Base-by-base conservation (phyloP, 164 flowering plant genomes). In the Magnolia officinalis region DNA sequence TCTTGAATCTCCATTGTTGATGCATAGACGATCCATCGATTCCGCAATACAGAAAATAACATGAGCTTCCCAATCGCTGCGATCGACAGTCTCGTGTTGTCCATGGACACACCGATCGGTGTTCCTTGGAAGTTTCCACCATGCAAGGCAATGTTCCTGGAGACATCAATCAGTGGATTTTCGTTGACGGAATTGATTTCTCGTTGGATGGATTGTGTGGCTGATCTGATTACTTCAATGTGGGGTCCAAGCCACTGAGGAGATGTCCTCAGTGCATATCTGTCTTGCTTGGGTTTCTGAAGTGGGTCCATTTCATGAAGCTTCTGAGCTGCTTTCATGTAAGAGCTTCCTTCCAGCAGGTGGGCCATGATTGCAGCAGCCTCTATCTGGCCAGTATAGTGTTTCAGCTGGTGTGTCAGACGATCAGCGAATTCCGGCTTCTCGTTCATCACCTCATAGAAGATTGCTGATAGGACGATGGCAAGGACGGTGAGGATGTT, bases 111-210 rank as follows among this genome's bases (percentile, higher is more conserved):
- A 0, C 88, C 88, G 24, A 85, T 83, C 18, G 88, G 86, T 2
- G 88, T 85, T 6, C 88, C 88, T 31, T 85, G 88, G 72, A 85
- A 85, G 63, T 85, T 85, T 13, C 88, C 86, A 2, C 87, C 87
- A 67, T 85, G 87, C 50, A 85, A 75, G 18, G 87, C 85, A 16
- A 75, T 37, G 65, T 80, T 75, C 11, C 85, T 76, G 6, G 82
- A 58, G 11, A 84, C 85, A 45, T 84, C 87, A 49, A 84, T 80
- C 67, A 81, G n/a, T n/a, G n/a, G n/a, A n/a, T n/a, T n/a, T n/a
- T n/a, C n/a, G n/a, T n/a, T n/a, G n/a, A n/a, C n/a, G n/a, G n/a
- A n/a, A n/a, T n/a, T n/a, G n/a, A n/a, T n/a, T n/a, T n/a, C 87
- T 31, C 85, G 72, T 52, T 83, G 84, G 19, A 83, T 81, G 0